A percentile compares a stretch with the other conserved stretches of the same genome.
Evolutionary conservation across 2,329 filamentous ascomycete species (phyloP).

Genomic region (Neophaeococcomyces mojaviensis): DNA sequence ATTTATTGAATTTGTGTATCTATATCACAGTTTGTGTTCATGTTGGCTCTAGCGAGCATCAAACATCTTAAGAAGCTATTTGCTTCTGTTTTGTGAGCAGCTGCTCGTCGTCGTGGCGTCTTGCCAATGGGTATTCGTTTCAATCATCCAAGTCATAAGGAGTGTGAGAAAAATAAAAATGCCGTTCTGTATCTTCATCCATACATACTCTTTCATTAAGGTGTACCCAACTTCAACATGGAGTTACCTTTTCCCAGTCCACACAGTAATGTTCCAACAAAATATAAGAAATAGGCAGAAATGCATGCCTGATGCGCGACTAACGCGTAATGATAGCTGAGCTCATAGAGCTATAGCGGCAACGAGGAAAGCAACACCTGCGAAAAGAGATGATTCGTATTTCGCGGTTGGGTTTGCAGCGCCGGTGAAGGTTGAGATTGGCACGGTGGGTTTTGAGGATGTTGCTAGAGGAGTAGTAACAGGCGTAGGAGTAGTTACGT

Average conservation of each 20-base stretch:
- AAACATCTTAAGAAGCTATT: no score
- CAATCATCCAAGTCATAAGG: constrained; percentile 6
- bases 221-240: not conserved
- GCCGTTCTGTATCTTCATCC: constrained; percentile 3
- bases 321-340: not conserved
- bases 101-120: not conserved
- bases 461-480: no score
- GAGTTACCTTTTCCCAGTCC: not conserved
- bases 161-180: constrained; percentile 5
- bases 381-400: not conserved
- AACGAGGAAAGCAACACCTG: constrained; percentile 6
- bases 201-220: constrained; percentile 4
- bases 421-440: constrained; percentile 2
- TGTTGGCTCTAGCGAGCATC: no score
- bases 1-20: no score
- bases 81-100: no score
- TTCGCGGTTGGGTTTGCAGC: not conserved
- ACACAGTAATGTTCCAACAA: not conserved
- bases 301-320: not conserved
- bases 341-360: constrained; percentile 5
- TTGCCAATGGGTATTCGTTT: constrained; percentile 1
- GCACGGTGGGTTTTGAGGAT: not conserved
- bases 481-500: not conserved
- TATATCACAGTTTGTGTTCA: no score
- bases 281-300: not conserved